phyloP scores from a whole-genome alignment of 495 filamentous ascomycete genomes.

The Aspergillus affinis region DNA sequence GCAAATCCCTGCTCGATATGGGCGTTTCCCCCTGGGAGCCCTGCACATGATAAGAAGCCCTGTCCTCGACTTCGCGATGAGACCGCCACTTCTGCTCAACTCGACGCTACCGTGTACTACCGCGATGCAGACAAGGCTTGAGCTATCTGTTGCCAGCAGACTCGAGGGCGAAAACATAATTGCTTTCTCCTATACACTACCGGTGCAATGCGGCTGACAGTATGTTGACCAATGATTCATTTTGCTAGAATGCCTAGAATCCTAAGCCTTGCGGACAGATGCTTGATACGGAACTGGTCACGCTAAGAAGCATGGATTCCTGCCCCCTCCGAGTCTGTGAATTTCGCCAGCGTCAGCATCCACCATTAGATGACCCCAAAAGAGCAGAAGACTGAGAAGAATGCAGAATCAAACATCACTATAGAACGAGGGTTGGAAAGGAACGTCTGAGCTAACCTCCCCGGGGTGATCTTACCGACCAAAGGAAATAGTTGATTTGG shows the following conservation, averaged over 20 bases:
- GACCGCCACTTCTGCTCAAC: too few relatives aligned
- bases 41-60: too few relatives aligned
- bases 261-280: conserved; percentile 2
- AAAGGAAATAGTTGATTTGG: conserved; percentile 36
- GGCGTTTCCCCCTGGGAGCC: too few relatives aligned
- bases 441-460: conserved; percentile 29
- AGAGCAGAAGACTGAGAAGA: conserved; percentile 14
- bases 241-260: not conserved
- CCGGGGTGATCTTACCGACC: conserved; percentile 18
- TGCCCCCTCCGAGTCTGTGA: not conserved
- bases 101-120: too few relatives aligned
- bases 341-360: not conserved
- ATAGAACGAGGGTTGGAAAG: conserved; percentile 25
- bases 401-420: conserved; percentile 13
- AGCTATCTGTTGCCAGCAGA: too few relatives aligned
- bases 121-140: too few relatives aligned
- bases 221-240: too few relatives aligned
- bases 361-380: conserved; percentile 20
- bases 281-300: conserved; percentile 1
- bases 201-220: too few relatives aligned
- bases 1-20: too few relatives aligned
- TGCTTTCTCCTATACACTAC: too few relatives aligned
- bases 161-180: too few relatives aligned
- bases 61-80: too few relatives aligned
- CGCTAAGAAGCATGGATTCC: not conserved